Evolutionary conservation across 1,139 yeast genomes (phyloP).

Genomic region (Geotrichum candidum): DNA sequence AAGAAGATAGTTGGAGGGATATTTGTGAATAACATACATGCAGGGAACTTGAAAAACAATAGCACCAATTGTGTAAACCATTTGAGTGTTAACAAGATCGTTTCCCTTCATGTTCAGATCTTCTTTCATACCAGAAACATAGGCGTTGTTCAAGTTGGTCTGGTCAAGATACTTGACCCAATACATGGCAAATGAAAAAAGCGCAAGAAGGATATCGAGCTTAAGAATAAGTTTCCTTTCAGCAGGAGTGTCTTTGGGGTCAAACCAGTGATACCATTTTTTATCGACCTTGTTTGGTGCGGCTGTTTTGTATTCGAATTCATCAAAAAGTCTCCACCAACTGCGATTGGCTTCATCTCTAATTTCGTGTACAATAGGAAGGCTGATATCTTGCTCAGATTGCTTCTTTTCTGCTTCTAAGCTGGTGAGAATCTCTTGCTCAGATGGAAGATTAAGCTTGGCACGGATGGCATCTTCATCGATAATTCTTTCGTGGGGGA

Average conservation of each 20-base stretch:
- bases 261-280: conserved; percentile 59
- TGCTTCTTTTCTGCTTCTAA: not conserved
- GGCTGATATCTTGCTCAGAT: not conserved
- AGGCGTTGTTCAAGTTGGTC: conserved; percentile 54
- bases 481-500: conserved; percentile 12
- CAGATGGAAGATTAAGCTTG: not conserved
- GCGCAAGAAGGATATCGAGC: conserved; percentile 53
- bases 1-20: conserved; percentile 51
- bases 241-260: conserved; percentile 49
- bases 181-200: conserved; percentile 57
- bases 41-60: conserved; percentile 50
- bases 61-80: conserved; percentile 53
- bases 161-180: conserved; percentile 69
- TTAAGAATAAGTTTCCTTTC: conserved; percentile 52
- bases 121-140: conserved; percentile 58
- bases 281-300: not conserved
- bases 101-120: conserved; percentile 56
- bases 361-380: conserved; percentile 8
- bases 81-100: conserved; percentile 57
- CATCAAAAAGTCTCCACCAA: conserved; percentile 60
- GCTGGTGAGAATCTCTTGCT: not conserved
- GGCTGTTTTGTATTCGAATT: conserved; percentile 46
- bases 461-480: conserved; percentile 8
- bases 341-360: conserved; percentile 49
- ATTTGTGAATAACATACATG: conserved; percentile 35